These are phyloP conservation scores for Tylopilus subfusipes DNA, from an alignment of 768 basidiomycete genomes.

Conservation along the genomic window DNA sequence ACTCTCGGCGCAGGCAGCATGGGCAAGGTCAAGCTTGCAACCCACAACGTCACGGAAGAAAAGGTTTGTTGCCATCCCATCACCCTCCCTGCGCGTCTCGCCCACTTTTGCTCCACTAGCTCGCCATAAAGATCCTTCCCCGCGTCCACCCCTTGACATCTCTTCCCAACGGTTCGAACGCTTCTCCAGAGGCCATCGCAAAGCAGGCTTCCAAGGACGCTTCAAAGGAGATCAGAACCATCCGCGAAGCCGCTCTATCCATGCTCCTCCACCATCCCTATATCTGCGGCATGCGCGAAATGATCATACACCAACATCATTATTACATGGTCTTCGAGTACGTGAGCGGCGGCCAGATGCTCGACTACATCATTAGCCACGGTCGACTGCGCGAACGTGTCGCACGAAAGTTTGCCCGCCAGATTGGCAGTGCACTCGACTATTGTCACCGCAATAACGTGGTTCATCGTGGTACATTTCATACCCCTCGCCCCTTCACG, in stretches of 20 bases:
- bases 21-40: constrained; percentile 98
- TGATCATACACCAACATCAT: constrained; percentile 96
- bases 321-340: constrained; percentile 99
- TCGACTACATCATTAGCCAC: constrained; percentile 99
- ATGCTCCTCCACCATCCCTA: constrained; percentile 98
- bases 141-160: constrained; percentile 64
- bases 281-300: constrained; percentile 98
- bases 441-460: constrained; percentile 98
- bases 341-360: constrained; percentile 98
- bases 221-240: constrained; percentile 93
- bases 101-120: constrained; percentile 42
- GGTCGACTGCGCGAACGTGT: constrained; percentile 92
- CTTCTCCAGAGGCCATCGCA: constrained; percentile 54
- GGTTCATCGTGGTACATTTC: constrained; percentile 77
- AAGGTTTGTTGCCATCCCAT: constrained; percentile 59
- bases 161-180: constrained; percentile 44
- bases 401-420: constrained; percentile 95
- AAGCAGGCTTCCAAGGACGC: constrained; percentile 88
- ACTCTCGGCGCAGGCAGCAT: constrained; percentile 97
- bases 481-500: constrained; percentile 2
- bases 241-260: constrained; percentile 92
- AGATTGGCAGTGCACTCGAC: constrained; percentile 93
- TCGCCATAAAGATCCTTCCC: constrained; percentile 98
- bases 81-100: neutral
- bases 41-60: constrained; percentile 83